Evolutionary conservation across 495 filamentous ascomycete genomes (phyloP), one percentile per base, ranked within the genome.

Genomic region (Aspergillus cavernicola): DNA sequence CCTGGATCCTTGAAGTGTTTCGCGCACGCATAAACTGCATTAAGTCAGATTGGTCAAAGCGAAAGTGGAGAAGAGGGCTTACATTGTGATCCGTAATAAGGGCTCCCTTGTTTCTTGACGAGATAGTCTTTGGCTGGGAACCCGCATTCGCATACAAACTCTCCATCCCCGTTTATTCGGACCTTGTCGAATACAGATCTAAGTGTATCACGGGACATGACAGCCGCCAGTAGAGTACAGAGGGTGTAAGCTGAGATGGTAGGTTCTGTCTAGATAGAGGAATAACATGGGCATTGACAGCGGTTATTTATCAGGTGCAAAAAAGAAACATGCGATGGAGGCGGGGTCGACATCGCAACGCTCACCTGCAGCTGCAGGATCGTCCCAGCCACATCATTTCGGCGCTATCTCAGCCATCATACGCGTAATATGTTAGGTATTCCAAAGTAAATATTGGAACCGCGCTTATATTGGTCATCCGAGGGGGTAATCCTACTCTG

Each of bases 61-160:
- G 33, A 10, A 7, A 26, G 18, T 20, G 15, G n/a, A n/a, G n/a
- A 11, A 31, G 11, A 22, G 13, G 6, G 4, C 0, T 46, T 40
- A 54, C 52, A 54, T 10, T 54, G 33, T 12, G 2, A 2, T 35
- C 52, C 52, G 13, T 29, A 37, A 47, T 54, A 54, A 2, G 52
- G 23, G 9, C 52, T 54, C 1, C 31, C 18, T 4, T 11, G 18
- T 4, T 54, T 32, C 12, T 23, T 20, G 24, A 54, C 52, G 4
- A 10, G 24, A 23, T 24, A 41, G 11, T 47, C 42, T 26, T 39
- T 54, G 40, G 24, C 12, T 1, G 8, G 42, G 32, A 19, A 40
- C 3, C 52, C 52, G n/a, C 52, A 54, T 40, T 31, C 7, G 26
- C 52, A 54, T 6, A 54, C 18, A 13, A 47, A 37, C 5, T 31